Evolutionary conservation across 2,329 filamentous ascomycete genomes (phyloP), one percentile per base, ranked within the genome.

Genomic region (Fusarium chuoi): DNA sequence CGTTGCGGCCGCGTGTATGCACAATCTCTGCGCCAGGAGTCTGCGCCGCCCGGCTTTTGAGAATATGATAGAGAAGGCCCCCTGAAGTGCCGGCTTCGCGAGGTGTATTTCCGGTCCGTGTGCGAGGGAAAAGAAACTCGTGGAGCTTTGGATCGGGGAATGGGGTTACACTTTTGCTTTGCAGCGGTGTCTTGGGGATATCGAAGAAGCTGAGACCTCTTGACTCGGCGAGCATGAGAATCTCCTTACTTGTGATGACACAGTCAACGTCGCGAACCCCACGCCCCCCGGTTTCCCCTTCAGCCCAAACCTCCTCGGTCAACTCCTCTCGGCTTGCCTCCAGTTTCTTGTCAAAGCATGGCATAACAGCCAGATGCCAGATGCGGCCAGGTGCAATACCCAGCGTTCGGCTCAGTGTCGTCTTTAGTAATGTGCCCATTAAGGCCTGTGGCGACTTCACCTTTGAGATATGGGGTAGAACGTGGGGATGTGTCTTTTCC

Each of bases 281-380:
- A 55, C 85, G 83, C 4, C 84, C 86, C 3, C 87, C 85, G 54
- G 79, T 80, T 20, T 83, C 86, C 59, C 84, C 84, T 45, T 82
- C 85, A 61, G 82, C 85, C 95, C 95, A 98, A 22, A 90, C 89
- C 12, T 88, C 84, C 79, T 96, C 93, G 2, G 95, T 98, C 44
- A 99, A 89, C 82, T 99, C 96, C 81, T 95, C 92, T 60, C 96
- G 91, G 77, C 95, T 97, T 12, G 96, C 96, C 84, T 99, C 96
- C 35, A 99, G 89, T 83, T 99, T 99, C 86, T 99, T 99, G 82
- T 99, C 96, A 82, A 99, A 98, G 82, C 96, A 99, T 26, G 96
- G 96, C 96, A 99, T 99, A 51, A 99, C 88, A 18, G 96, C 94
- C 60, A 98, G 83, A 82, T 98, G 96, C 94, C 96, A 99, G 80